These are phyloP conservation scores for Chrysoporthe puriensis DNA, from an alignment of 2,329 filamentous ascomycete species.

Conservation along the genomic window DNA sequence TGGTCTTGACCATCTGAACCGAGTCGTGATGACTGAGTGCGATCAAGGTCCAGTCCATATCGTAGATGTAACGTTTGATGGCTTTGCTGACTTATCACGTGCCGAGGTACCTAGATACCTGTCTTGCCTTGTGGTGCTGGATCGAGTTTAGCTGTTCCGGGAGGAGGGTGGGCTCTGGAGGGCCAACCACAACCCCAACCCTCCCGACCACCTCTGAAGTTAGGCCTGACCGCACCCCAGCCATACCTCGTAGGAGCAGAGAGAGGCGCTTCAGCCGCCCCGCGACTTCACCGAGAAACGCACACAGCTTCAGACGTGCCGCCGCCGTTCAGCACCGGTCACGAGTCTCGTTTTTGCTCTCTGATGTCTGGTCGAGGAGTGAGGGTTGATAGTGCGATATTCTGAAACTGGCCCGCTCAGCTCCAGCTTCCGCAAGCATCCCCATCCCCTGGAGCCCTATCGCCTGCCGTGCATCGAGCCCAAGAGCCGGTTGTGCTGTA, in stretches of 20 bases:
- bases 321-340: background rate
- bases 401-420: background rate
- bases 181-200: conserved; percentile 12
- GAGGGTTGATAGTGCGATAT: background rate
- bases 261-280: background rate
- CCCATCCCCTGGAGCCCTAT: background rate
- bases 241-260: background rate
- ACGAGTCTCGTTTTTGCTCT: background rate
- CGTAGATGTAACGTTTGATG: conserved; percentile 25
- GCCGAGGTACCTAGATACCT: background rate
- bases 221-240: background rate
- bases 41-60: background rate
- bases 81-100: background rate
- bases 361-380: background rate
- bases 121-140: background rate
- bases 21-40: background rate
- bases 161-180: background rate
- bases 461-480: background rate
- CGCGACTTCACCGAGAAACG: background rate
- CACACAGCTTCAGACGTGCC: conserved; percentile 1
- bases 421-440: background rate
- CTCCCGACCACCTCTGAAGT: background rate
- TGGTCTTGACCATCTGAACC: conserved; percentile 9
- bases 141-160: background rate
- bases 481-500: conserved; percentile 4